phyloP scores from a whole-genome alignment of 2,329 filamentous ascomycete genomes.

The Fusarium napiforme region DNA sequence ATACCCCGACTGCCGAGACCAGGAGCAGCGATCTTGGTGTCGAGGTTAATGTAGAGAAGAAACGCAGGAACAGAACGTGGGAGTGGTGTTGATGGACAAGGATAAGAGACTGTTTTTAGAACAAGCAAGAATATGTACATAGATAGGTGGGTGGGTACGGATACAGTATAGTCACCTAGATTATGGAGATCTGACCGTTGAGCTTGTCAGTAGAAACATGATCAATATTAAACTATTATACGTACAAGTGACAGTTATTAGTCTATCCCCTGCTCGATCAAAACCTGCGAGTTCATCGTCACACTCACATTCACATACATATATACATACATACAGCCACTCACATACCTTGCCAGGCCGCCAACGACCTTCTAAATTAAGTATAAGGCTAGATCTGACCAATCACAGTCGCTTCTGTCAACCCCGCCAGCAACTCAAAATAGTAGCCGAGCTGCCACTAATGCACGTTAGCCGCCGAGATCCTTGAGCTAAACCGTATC shows the following conservation, averaged over 20 bases:
- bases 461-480: constrained; percentile 43
- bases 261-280: constrained; percentile 12
- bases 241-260: background rate
- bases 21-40: constrained; percentile 5
- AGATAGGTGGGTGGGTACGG: too few relatives aligned
- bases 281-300: constrained; percentile 27
- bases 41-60: background rate
- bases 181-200: background rate
- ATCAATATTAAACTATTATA: background rate
- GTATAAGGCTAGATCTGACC: constrained; percentile 3
- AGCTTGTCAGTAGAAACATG: background rate
- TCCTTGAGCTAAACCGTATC: background rate
- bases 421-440: constrained; percentile 29
- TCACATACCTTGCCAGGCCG: constrained; percentile 20
- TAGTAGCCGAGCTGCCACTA: constrained; percentile 36
- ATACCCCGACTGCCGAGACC: constrained; percentile 8
- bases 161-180: background rate
- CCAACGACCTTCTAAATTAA: constrained; percentile 35
- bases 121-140: background rate
- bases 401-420: constrained; percentile 15
- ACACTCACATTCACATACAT: constrained; percentile 4
- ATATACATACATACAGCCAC: constrained; percentile 20
- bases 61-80: constrained; percentile 13
- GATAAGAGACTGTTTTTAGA: constrained; percentile 26
- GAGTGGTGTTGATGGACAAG: constrained; percentile 6